These are phyloP conservation scores for Silene conica DNA, from an alignment of 148 eudicot genomes.

Conservation along the genomic window DNA sequence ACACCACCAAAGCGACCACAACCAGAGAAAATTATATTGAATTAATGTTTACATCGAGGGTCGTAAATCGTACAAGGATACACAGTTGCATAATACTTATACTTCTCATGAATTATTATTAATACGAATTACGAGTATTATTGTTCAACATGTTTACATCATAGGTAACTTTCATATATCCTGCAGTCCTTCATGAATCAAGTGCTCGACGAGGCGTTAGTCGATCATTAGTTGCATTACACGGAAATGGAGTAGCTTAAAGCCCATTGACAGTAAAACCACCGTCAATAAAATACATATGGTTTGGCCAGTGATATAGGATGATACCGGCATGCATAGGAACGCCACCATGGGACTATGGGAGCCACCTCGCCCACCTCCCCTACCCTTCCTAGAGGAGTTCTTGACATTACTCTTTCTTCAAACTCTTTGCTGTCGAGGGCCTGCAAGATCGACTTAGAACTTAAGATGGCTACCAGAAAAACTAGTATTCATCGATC, in stretches of 20 bases:
- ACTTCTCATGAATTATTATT: too few species aligned
- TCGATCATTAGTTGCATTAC: too few species aligned
- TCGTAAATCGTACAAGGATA: too few species aligned
- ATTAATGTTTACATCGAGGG: too few species aligned
- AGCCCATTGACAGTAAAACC: conserved; percentile 28
- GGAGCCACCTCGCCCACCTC: conserved; percentile 28
- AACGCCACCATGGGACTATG: conserved; percentile 17
- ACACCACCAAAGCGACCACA: too few species aligned
- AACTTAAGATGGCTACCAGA: background rate
- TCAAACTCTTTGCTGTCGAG: background rate
- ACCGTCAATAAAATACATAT: conserved; percentile 47
- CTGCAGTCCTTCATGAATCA: too few species aligned
- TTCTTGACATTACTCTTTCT: conserved; percentile 20
- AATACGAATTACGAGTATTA: too few species aligned
- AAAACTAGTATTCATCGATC: background rate
- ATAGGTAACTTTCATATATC: too few species aligned
- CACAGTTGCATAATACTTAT: too few species aligned
- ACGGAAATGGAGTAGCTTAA: background rate
- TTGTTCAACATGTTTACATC: too few species aligned
- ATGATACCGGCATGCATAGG: conserved; percentile 21
- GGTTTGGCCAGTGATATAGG: conserved; percentile 45
- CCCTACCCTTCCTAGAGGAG: conserved; percentile 35
- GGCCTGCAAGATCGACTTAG: background rate
- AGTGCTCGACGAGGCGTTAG: too few species aligned
- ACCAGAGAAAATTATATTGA: too few species aligned